Evolutionary conservation across 2,329 filamentous ascomycete genomes (phyloP), one percentile per base, ranked within the genome.

Genomic region (Botrytis squamosa): DNA sequence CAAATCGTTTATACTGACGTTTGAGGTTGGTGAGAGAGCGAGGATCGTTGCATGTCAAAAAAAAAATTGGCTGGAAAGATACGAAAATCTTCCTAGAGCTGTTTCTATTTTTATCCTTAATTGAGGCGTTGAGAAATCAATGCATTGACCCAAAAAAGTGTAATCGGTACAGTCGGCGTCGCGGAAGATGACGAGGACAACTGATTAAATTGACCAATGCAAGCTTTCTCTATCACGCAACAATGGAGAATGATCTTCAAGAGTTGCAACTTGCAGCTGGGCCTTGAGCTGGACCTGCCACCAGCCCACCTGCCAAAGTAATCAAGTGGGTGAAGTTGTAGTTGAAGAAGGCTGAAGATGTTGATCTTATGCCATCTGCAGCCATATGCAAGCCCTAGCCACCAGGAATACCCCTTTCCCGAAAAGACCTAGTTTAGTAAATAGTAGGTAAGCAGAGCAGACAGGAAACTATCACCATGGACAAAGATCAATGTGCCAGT

Each of bases 171-270:
- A 33, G 42, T 55, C 65, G 25, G 44, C 25, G 18, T 64, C 49
- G 36, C 42, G 33, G 38, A 22, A 49, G 57, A 38, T 71, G 57
- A 71, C 69, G 57, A 71, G 29, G 69, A 20, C 33, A 29, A 29
- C 42, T 44, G 25, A 36, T 29, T 44, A 14, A 36, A 36, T 52
- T 49, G 59, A 44, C 57, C 42, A 64, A 71, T 63, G 40, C 29
- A 16, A 46, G 40, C 40, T n/a, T 38, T 42, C 22, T 22, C 25
- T 22, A 57, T 57, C 67, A 36, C 49, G 55, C 33, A 49, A 49
- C 29, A 10, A n/a, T 67, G 64, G 64, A 67, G 64, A 67, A 67
- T 38, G 55, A 70, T 70, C 55, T 70, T 70, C 68, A 46, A 44
- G n/a, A 49, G 40, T 36, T 52, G 33, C 33, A 70, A 42, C 33